These are phyloP conservation scores for Epicoccum sorghinum DNA, from an alignment of 2,329 filamentous ascomycete genomes.

Conservation along the genomic window DNA sequence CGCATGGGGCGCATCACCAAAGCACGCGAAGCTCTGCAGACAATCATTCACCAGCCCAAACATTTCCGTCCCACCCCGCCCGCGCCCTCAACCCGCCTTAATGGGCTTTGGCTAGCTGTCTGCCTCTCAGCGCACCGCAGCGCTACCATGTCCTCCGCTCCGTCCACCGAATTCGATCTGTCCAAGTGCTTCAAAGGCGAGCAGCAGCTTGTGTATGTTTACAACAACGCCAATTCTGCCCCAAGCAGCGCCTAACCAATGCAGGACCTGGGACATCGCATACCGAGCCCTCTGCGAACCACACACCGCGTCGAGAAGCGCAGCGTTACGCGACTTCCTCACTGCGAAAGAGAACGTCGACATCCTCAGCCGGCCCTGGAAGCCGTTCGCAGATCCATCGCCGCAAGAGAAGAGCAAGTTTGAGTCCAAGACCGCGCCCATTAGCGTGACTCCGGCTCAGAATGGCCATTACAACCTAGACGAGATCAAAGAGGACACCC, in stretches of 20 bases:
- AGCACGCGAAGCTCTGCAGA: conserved; percentile 22
- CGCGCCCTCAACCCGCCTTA: conserved; percentile 22
- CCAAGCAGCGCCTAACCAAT: conserved; percentile 43
- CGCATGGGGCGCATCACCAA: conserved; percentile 6
- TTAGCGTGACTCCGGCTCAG: conserved; percentile 75
- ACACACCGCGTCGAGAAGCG: conserved; percentile 50
- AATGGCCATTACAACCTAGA: conserved; percentile 74
- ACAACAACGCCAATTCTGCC: conserved; percentile 2
- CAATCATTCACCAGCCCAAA: conserved; percentile 27
- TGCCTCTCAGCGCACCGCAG: conserved; percentile 39
- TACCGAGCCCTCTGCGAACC: conserved; percentile 61
- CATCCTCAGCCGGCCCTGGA: conserved; percentile 71
- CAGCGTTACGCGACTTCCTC: conserved; percentile 68
- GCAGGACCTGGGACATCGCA: conserved; percentile 65
- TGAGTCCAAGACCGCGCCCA: conserved; percentile 84
- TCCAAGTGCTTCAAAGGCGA: conserved; percentile 84
- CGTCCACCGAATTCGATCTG: conserved; percentile 68
- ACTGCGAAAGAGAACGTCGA: conserved; percentile 70
- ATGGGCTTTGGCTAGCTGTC: conserved; percentile 44
- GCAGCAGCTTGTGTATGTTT: conserved; percentile 75
- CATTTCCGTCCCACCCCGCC: conserved; percentile 24
- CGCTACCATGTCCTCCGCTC: conserved; percentile 46
- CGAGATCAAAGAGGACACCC: conserved; percentile 80
- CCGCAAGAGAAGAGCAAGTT: conserved; percentile 72
- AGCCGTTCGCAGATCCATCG: conserved; percentile 69